These are phyloP conservation scores for Umbelopsis vinacea DNA, from an alignment of 192 early-diverging fungal species.

Conservation along the genomic window DNA sequence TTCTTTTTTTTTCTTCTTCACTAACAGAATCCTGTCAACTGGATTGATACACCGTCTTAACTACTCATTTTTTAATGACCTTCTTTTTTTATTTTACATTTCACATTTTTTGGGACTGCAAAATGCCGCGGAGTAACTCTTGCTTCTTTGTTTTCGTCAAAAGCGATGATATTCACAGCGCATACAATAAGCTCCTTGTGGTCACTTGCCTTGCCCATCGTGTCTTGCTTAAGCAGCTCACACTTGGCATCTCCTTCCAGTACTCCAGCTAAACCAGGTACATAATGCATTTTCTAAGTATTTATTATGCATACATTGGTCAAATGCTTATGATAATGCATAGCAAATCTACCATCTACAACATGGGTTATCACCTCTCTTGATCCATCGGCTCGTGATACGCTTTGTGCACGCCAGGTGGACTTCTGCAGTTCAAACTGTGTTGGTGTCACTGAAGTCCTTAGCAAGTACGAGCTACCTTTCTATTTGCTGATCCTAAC, in stretches of 20 bases:
- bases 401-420: conserved; percentile 4
- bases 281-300: neutral
- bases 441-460: neutral
- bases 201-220: too few species aligned
- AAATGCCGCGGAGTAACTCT: neutral
- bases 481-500: neutral
- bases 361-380: conserved; percentile 16
- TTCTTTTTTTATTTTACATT: too few species aligned
- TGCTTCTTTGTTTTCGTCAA: too few species aligned
- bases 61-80: too few species aligned
- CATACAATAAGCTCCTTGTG: too few species aligned
- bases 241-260: neutral
- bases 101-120: too few species aligned
- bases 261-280: neutral
- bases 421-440: conserved; percentile 6
- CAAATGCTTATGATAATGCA: too few species aligned
- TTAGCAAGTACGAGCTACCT: neutral
- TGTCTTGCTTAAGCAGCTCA: too few species aligned
- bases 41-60: too few species aligned
- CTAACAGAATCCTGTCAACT: too few species aligned
- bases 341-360: neutral
- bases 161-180: too few species aligned
- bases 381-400: conserved; percentile 10
- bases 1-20: too few species aligned
- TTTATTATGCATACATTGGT: neutral